phyloP scores from a whole-genome alignment of 345 rosid genomes.

The Linum trigynum region DNA sequence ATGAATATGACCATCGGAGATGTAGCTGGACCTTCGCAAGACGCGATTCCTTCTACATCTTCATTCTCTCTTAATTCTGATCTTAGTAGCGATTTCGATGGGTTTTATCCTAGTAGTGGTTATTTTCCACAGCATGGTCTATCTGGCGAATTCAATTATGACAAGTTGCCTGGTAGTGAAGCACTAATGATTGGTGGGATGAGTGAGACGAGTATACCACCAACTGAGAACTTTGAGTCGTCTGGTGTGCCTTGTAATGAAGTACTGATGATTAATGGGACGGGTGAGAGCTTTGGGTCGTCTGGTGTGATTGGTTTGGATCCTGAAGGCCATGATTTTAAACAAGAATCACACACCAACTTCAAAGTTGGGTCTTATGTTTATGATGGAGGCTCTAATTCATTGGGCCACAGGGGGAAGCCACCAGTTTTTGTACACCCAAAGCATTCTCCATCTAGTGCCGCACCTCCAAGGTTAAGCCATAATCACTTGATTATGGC shows the following conservation, averaged over 20 bases:
- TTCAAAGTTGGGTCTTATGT: constrained; percentile 22
- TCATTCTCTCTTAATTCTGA: constrained; percentile 30
- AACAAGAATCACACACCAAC: constrained; percentile 20
- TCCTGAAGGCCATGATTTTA: constrained; percentile 26
- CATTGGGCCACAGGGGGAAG: constrained; percentile 14
- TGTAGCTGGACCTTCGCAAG: constrained; percentile 23
- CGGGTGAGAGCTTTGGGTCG: too few species aligned
- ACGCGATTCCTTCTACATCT: constrained; percentile 24
- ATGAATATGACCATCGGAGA: constrained; percentile 14
- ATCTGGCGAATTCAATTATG: constrained; percentile 17
- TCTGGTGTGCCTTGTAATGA: too few species aligned
- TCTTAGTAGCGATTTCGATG: constrained; percentile 27
- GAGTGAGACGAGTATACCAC: constrained; percentile 34
- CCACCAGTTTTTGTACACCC: constrained; percentile 19
- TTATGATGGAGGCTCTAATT: constrained; percentile 22
- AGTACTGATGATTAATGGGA: too few species aligned
- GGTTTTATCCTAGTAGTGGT: constrained; percentile 21
- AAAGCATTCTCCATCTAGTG: constrained; percentile 23
- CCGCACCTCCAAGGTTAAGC: constrained; percentile 11
- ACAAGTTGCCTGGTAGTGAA: constrained; percentile 25
- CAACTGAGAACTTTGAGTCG: constrained; percentile 26
- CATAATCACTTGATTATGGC: constrained; percentile 13
- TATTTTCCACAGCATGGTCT: constrained; percentile 17
- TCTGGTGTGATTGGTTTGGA: constrained; percentile 24
- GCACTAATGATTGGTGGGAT: constrained; percentile 25